Conservation (phyloP, 2,329 filamentous ascomycete genomes). For the Blastomyces silverae region DNA sequence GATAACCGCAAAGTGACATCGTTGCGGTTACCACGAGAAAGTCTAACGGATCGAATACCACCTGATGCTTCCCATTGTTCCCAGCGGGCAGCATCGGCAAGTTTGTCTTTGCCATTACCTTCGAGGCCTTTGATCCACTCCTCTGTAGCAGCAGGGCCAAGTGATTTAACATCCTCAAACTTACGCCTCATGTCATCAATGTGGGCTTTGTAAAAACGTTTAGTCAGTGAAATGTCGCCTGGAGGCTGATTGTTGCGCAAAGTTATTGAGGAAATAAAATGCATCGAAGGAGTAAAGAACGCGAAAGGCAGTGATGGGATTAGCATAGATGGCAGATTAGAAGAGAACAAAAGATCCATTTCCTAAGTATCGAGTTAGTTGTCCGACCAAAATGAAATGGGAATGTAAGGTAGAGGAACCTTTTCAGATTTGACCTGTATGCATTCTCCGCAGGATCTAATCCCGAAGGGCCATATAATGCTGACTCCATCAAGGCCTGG, state of each 20-base stretch:
- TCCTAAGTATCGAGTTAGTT: constrained; percentile 49
- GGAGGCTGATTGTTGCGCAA: constrained; percentile 47
- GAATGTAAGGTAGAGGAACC: constrained; percentile 45
- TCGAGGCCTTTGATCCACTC: constrained; percentile 75
- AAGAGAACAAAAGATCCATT: constrained; percentile 59
- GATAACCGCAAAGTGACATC: constrained; percentile 10
- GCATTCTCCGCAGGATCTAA: constrained; percentile 61
- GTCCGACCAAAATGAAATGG: constrained; percentile 17
- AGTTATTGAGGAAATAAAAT: constrained; percentile 53
- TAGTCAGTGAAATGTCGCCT: constrained; percentile 50
- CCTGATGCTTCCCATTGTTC: constrained; percentile 61
- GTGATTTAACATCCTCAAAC: constrained; percentile 56
- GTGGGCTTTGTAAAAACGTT: constrained; percentile 59
- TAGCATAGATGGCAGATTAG: constrained; percentile 53
- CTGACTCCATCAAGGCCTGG: constrained; percentile 56
- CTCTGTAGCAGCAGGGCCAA: constrained; percentile 61
- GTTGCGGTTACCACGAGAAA: background rate
- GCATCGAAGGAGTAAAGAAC: constrained; percentile 55
- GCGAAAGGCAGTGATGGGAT: constrained; percentile 63
- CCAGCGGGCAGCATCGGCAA: constrained; percentile 61
- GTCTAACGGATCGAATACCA: constrained; percentile 23
- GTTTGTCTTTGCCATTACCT: constrained; percentile 53
- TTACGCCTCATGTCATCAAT: constrained; percentile 57
- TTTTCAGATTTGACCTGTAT: constrained; percentile 55
- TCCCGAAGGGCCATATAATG: constrained; percentile 64